Conservation (phyloP, 805 yeast genomes). For the Saccharomycopsis sp. region DNA sequence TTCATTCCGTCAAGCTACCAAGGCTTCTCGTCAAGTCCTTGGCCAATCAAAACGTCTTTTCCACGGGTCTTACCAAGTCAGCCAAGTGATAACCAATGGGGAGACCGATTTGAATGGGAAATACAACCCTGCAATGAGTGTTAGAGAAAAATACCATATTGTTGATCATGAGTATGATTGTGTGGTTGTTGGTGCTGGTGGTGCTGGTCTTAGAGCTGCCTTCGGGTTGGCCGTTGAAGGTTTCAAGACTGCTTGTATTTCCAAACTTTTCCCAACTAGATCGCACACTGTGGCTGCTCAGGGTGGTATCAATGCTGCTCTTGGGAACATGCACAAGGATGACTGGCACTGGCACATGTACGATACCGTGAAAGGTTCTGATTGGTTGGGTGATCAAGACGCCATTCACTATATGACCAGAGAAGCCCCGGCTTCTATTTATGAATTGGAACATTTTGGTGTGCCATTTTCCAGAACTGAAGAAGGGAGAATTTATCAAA, state of each 20-base stretch:
- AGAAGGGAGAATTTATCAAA: conserved; percentile 93
- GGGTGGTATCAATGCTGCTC: conserved; percentile 98
- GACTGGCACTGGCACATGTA: conserved; percentile 99
- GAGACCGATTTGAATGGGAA: conserved; percentile 32
- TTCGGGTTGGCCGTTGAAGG: conserved; percentile 97
- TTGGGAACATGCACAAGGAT: conserved; percentile 96
- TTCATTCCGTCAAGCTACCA: neutral
- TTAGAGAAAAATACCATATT: conserved; percentile 72
- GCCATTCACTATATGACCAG: conserved; percentile 98
- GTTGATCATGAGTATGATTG: conserved; percentile 98
- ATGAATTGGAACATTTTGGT: conserved; percentile 96
- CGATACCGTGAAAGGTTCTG: conserved; percentile 98
- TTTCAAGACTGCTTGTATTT: conserved; percentile 92
- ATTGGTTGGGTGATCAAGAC: conserved; percentile 99
- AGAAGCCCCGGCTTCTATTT: conserved; percentile 93
- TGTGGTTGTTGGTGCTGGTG: conserved; percentile 98
- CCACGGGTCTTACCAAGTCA: conserved; percentile 6
- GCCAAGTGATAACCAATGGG: conserved; percentile 26
- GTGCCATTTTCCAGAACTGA: conserved; percentile 97
- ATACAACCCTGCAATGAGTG: conserved; percentile 43
- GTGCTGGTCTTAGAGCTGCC: conserved; percentile 98
- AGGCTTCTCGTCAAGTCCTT: neutral
- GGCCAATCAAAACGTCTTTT: conserved; percentile 7
- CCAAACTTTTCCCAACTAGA: conserved; percentile 95
- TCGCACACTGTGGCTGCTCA: conserved; percentile 99